These are phyloP conservation scores for Xylariaceae sp. DNA, from an alignment of 2,329 filamentous ascomycete species.

Conservation along the genomic window DNA sequence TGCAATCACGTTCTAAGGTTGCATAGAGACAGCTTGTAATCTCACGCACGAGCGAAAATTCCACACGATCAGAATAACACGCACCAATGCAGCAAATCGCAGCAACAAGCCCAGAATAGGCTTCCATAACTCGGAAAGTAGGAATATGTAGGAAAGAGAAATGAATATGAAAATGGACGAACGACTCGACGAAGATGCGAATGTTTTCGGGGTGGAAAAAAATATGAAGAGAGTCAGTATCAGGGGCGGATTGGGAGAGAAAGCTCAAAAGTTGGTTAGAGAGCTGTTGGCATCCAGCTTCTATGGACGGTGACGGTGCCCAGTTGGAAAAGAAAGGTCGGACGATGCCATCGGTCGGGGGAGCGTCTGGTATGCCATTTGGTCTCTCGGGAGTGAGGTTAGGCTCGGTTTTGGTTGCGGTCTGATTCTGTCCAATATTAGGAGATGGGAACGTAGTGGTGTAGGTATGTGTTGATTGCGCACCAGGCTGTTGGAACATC, in stretches of 20 bases:
- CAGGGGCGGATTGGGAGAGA: constrained; percentile 52
- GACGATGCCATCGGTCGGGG: constrained; percentile 38
- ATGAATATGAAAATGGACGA: constrained; percentile 69
- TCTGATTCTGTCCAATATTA: constrained; percentile 67
- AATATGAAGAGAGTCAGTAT: constrained; percentile 51
- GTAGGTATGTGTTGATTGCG: constrained; percentile 55
- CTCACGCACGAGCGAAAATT: constrained; percentile 56
- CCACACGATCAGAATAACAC: constrained; percentile 64
- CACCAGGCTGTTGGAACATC: constrained; percentile 68
- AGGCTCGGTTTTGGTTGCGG: constrained; percentile 65
- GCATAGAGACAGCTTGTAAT: constrained; percentile 62
- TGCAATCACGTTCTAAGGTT: constrained; percentile 55
- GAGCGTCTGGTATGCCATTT: constrained; percentile 42
- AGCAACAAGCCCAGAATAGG: constrained; percentile 63
- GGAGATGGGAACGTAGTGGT: constrained; percentile 56
- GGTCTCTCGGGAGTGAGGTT: constrained; percentile 49
- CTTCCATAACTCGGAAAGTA: constrained; percentile 63
- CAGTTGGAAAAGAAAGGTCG: constrained; percentile 46
- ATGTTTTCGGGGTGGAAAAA: constrained; percentile 66
- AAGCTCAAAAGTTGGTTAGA: constrained; percentile 55
- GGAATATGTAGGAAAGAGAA: constrained; percentile 70
- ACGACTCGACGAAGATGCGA: constrained; percentile 66
- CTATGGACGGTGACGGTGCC: constrained; percentile 43
- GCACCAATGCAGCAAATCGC: constrained; percentile 71
- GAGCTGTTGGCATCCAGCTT: constrained; percentile 50